Percentiles rank a stretch among this genome's conserved stretches.
These are phyloP conservation scores for Moesziomyces sp. DNA, from an alignment of 1,284 basidiomycete species.

Conservation along the genomic window DNA sequence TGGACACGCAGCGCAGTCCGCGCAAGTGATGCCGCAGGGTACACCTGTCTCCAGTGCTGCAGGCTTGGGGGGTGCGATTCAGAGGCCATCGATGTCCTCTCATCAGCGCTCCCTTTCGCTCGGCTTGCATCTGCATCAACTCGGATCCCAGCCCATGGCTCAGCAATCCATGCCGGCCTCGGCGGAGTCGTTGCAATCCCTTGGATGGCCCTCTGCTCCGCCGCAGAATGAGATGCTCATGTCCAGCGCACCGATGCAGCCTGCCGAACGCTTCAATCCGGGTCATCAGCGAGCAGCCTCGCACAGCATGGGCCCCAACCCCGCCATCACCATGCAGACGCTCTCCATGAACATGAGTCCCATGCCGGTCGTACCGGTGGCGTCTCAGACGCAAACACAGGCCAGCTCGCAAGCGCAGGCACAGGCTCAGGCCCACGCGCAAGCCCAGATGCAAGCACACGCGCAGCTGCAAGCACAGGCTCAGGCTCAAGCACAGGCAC, in stretches of 20 bases:
- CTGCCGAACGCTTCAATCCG: slow-evolving; percentile 9
- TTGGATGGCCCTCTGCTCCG: slow-evolving; percentile 38
- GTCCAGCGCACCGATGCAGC: slow-evolving; percentile 31
- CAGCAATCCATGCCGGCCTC: slow-evolving; percentile 33
- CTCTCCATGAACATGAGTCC: slow-evolving; percentile 29
- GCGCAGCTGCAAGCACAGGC: background rate
- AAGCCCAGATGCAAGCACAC: background rate
- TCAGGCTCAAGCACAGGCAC: background rate
- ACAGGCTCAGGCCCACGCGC: background rate
- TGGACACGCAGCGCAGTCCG: slow-evolving; percentile 3
- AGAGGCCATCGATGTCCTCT: slow-evolving; percentile 22
- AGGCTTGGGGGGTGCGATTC: slow-evolving; percentile 11
- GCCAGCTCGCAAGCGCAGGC: background rate
- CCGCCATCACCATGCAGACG: slow-evolving; percentile 18
- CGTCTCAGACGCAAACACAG: background rate
- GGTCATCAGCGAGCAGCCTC: slow-evolving; percentile 36
- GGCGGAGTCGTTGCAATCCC: slow-evolving; percentile 28
- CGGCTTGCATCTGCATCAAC: slow-evolving; percentile 40
- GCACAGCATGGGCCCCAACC: slow-evolving; percentile 30
- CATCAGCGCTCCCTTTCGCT: slow-evolving; percentile 47
- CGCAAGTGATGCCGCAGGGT: slow-evolving; percentile 21
- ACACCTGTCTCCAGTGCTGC: background rate
- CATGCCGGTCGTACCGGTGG: slow-evolving; percentile 9
- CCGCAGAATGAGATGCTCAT: slow-evolving; percentile 33
- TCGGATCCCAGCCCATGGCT: slow-evolving; percentile 29